Percentiles rank a stretch among this genome's conserved stretches.
phyloP scores from a whole-genome alignment of 805 yeast species.

The Zygosaccharomyces rouxii region DNA sequence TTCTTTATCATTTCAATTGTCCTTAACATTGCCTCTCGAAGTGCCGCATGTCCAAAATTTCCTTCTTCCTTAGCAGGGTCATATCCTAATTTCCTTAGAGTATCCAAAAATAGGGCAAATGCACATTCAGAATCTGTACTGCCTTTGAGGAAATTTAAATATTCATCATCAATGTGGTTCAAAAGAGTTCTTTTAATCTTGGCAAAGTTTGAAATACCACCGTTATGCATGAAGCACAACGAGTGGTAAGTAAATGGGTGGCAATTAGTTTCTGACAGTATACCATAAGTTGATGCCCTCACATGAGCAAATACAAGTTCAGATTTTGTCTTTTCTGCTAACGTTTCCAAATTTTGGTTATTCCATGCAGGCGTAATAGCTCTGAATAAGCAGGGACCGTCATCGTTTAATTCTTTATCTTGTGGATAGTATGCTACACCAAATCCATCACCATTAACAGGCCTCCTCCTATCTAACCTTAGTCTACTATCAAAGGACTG shows the following conservation, averaged over 20 bases:
- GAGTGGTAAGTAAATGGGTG: constrained; percentile 90
- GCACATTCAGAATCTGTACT: constrained; percentile 95
- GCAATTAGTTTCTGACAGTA: constrained; percentile 89
- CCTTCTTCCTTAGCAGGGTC: constrained; percentile 53
- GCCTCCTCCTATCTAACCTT: constrained; percentile 80
- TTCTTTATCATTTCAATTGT: constrained; percentile 72
- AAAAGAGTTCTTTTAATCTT: constrained; percentile 69
- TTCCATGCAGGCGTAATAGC: constrained; percentile 99
- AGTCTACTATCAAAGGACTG: constrained; percentile 90
- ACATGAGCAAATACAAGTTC: constrained; percentile 90
- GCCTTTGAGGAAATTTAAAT: constrained; percentile 79
- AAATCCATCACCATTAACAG: constrained; percentile 97
- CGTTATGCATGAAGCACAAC: constrained; percentile 96
- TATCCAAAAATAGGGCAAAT: constrained; percentile 81
- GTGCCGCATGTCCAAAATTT: constrained; percentile 48
- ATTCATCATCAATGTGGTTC: constrained; percentile 72
- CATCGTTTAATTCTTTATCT: constrained; percentile 49
- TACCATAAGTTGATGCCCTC: constrained; percentile 93
- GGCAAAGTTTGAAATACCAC: constrained; percentile 73
- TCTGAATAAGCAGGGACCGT: constrained; percentile 86
- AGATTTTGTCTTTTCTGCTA: constrained; percentile 85
- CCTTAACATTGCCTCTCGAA: constrained; percentile 64
- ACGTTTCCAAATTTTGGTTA: constrained; percentile 78
- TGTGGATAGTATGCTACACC: constrained; percentile 89
- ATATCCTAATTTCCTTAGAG: constrained; percentile 67